Evolutionary conservation across 192 early-diverging fungal species (phyloP), one percentile per base, ranked within the genome.

Genomic region (Neocallimastix lanati): DNA sequence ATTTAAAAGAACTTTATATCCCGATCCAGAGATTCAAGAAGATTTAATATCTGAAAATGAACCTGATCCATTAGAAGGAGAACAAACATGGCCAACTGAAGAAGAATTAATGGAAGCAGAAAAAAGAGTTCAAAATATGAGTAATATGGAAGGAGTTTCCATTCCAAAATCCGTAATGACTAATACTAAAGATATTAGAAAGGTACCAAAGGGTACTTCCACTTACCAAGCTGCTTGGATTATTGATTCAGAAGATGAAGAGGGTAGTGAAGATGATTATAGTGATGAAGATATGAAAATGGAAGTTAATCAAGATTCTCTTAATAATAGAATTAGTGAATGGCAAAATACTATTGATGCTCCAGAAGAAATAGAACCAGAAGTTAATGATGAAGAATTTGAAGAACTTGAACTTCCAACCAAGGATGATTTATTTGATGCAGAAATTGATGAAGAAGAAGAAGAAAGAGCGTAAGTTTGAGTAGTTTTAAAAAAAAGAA

Each of bases 71-170:
- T 86, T 97, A 86, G 90, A 90, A 33, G 95, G 93, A 79, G 97
- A 99, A 86, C 97, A 99, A 84, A 99, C 97, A 33, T 99, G 97
- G 97, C 97, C 97, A 13, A 97, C 95, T 18, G 95, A 96, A 80
- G 93, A 98, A 84, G 97, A 99, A 85, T 84, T 96, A 84, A 88
- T 84, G 50, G 94, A 90, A 38, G 94, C 92, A 81, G 92, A 94
- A 86, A 85, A 83, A 77, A 83, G 81, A 30, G 80, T 83, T 40
- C 84, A 81, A 80, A 82, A 81, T 78, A 83, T 84, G 84, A 77
- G 85, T 28, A 80, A 83, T 58, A 78, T 81, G 40, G 76, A 83
- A 80, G 12, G 85, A 84, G 50, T 80, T 80, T 37, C 33, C 9
- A 58, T 79, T 21, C 79, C 85, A 86, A 80, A 79, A 76, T 50